Conservation (phyloP, 345 rosid species). For the Eucalyptus sp. region DNA sequence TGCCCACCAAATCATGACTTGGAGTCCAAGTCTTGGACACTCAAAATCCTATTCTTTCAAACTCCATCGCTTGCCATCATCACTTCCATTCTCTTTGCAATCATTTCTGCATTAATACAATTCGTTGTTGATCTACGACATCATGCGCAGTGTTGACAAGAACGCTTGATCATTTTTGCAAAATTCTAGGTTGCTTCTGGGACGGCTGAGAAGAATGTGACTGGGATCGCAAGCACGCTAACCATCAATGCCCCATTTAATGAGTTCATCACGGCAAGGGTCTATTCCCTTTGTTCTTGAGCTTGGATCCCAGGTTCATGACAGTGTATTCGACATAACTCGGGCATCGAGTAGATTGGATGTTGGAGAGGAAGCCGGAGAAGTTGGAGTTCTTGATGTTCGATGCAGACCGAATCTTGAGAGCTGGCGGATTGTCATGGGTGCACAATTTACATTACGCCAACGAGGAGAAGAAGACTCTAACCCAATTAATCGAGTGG, state of each 20-base stretch:
- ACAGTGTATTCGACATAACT: slow-evolving; percentile 64
- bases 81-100: neutral
- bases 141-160: neutral
- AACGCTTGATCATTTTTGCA: neutral
- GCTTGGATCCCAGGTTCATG: slow-evolving; percentile 80
- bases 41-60: neutral
- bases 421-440: slow-evolving; percentile 81
- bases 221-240: slow-evolving; percentile 58
- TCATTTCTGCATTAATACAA: neutral
- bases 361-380: slow-evolving; percentile 39
- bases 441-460: slow-evolving; percentile 62
- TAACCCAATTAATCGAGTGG: slow-evolving; percentile 66
- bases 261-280: slow-evolving; percentile 78
- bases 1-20: neutral
- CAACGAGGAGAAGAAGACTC: slow-evolving; percentile 42
- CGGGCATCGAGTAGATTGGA: slow-evolving; percentile 59
- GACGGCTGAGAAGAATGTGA: slow-evolving; percentile 81
- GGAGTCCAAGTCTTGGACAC: neutral
- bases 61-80: neutral
- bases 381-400: slow-evolving; percentile 92
- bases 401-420: slow-evolving; percentile 66
- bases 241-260: slow-evolving; percentile 68
- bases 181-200: slow-evolving; percentile 64
- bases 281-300: slow-evolving; percentile 68
- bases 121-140: neutral